These are phyloP conservation scores for Xeromyces bisporus DNA, from an alignment of 495 filamentous ascomycete genomes.

Conservation along the genomic window DNA sequence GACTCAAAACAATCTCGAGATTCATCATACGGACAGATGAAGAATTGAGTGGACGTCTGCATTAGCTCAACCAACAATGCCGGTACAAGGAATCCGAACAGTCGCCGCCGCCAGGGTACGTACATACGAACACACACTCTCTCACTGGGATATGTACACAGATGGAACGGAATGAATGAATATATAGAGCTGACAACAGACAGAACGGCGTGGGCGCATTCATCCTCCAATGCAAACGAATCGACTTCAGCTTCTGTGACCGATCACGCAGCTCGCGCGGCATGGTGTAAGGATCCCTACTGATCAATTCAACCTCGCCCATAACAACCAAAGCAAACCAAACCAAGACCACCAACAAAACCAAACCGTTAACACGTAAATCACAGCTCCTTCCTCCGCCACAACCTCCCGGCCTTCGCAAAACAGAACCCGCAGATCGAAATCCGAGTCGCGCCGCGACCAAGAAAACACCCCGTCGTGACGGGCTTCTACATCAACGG, in stretches of 20 bases:
- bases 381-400: constrained; percentile 62
- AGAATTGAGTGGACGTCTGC: no score
- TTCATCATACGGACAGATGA: no score
- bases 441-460: constrained; percentile 77
- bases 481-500: constrained; percentile 84
- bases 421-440: constrained; percentile 72
- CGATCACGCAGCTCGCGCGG: constrained; percentile 78
- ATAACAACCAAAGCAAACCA: no score
- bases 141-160: no score
- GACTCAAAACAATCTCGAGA: no score
- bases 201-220: constrained; percentile 96
- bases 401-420: constrained; percentile 60
- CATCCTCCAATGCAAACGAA: constrained; percentile 86
- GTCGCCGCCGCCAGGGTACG: constrained; percentile 24
- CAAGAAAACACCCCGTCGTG: constrained; percentile 71
- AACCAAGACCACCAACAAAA: no score
- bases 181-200: no score
- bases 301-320: no score
- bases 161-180: no score
- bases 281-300: constrained; percentile 61
- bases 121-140: no score
- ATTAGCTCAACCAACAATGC: constrained; percentile 43
- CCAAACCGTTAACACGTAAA: no score
- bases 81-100: constrained; percentile 40
- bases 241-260: constrained; percentile 96